Base-by-base conservation (phyloP, 2,329 filamentous ascomycete species). In the Arthrinium puccinioides region DNA sequence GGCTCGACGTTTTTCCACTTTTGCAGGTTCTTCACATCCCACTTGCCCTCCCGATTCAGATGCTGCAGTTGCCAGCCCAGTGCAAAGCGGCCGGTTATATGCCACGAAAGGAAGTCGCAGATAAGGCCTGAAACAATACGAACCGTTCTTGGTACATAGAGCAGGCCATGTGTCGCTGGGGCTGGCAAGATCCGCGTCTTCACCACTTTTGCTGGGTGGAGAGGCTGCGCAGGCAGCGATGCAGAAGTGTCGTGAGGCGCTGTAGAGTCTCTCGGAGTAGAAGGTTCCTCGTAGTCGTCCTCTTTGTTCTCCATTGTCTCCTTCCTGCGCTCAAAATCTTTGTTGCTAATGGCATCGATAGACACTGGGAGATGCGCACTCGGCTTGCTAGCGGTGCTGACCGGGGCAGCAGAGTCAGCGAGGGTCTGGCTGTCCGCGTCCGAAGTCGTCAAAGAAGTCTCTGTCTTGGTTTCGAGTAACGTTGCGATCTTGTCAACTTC, bases 21-120 rank as follows among this genome's bases (percentile, higher is more conserved):
- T 41, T 76, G 79, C 9, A 96, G 70, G 53, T 97, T 97, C 64
- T 97, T 97, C 48, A 97, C 87, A 54, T 96, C 90, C 90, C 90
- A 97, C 63, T 97, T 97, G 4, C 89, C 89, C 48, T 88, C 85
- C 2, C 84, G 87, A 3, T 84, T 87, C 18, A 97, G 76, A 51
- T 92, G 83, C 50, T 90, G 84, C 13, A 97, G 69, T 60, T 97
- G 90, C 89, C 90, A 97, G 29, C 83, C 86, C 20, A 90, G 76
- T 2, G 80, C 85, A 11, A 96, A 73, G 8, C 88, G 79, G 9
- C 79, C 72, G 9, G 89, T 89, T 37, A 96, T 71, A 50, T 87
- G 74, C 4, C 72, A 69, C 14, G 78, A 70, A 20, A 96, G 71
- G 52, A 97, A 97, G 44, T 85, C 81, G 41, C 87, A 84, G 36